phyloP scores from a whole-genome alignment of 345 rosid genomes.

The Salix caprea region DNA sequence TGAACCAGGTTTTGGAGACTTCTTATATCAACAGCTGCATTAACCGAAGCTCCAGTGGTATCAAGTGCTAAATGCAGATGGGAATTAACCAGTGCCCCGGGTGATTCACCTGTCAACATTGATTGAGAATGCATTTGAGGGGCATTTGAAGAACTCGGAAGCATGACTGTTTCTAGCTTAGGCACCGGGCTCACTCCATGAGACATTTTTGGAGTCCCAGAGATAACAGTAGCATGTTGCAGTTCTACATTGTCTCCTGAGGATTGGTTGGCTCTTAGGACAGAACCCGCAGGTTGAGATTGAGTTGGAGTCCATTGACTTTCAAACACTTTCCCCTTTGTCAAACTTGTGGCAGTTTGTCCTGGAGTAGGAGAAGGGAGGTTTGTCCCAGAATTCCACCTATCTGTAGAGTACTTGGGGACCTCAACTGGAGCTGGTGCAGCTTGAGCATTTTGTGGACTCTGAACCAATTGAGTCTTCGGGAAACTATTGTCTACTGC shows the following conservation, averaged over 20 bases:
- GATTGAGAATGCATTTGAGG: slow-evolving; percentile 33
- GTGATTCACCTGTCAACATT: slow-evolving; percentile 29
- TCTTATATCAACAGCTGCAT: slow-evolving; percentile 34
- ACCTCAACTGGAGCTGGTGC: slow-evolving; percentile 46
- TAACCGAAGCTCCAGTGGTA: slow-evolving; percentile 24
- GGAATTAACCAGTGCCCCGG: slow-evolving; percentile 35
- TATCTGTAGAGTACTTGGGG: slow-evolving; percentile 45
- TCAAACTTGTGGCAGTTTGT: slow-evolving; percentile 38
- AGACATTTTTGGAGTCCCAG: slow-evolving; percentile 30
- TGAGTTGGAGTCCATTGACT: slow-evolving; percentile 68
- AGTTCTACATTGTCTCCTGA: slow-evolving; percentile 26
- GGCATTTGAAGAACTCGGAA: slow-evolving; percentile 32
- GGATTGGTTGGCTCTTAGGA: slow-evolving; percentile 21
- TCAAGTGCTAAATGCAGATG: slow-evolving; percentile 18
- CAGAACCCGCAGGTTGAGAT: slow-evolving; percentile 35
- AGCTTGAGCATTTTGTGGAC: slow-evolving; percentile 4
- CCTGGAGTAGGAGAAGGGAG: slow-evolving; percentile 96
- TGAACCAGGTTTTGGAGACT: slow-evolving; percentile 50
- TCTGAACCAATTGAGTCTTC: slow-evolving; percentile 33
- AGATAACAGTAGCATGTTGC: slow-evolving; percentile 22
- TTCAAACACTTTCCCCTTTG: slow-evolving; percentile 44
- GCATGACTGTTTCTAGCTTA: slow-evolving; percentile 34
- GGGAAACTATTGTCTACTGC: slow-evolving; percentile 27
- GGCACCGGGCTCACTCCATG: slow-evolving; percentile 33
- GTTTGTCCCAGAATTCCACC: slow-evolving; percentile 59